These are phyloP conservation scores for Colletotrichum paranaense DNA, from an alignment of 2,329 filamentous ascomycete species.

Conservation along the genomic window DNA sequence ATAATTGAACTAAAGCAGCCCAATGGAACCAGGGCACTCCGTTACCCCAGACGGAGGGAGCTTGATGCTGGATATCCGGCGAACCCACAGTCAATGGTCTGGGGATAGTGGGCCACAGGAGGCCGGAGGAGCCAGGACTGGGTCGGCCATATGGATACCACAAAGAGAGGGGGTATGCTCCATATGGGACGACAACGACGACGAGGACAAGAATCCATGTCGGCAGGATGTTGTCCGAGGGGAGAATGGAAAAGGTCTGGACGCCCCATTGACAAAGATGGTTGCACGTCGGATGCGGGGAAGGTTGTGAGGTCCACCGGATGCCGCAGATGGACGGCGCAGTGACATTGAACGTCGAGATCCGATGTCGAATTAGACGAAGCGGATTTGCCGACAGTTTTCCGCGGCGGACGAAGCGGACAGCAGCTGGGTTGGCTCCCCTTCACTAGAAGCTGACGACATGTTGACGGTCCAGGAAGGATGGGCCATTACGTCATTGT, in stretches of 20 bases:
- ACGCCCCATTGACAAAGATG: not conserved
- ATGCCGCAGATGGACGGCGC: constrained; percentile 1
- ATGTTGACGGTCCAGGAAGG: not conserved
- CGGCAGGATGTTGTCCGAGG: not conserved
- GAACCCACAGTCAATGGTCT: constrained; percentile 12
- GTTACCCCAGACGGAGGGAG: constrained; percentile 16
- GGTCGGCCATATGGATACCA: not conserved
- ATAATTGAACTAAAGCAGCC: not conserved
- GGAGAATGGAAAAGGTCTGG: not conserved
- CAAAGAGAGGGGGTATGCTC: not conserved
- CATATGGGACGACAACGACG: not conserved
- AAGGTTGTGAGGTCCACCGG: constrained; percentile 1
- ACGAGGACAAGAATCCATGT: not conserved
- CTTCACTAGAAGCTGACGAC: not conserved
- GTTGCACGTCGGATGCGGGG: constrained; percentile 12
- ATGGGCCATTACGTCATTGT: not conserved
- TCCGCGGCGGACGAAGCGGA: not conserved
- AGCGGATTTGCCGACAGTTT: constrained; percentile 1
- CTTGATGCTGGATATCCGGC: not conserved
- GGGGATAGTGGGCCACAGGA: constrained; percentile 14
- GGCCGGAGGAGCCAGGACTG: not conserved
- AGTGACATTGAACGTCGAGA: not conserved
- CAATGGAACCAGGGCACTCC: not conserved
- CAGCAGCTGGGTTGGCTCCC: not conserved
- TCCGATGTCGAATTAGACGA: constrained; percentile 6